These are phyloP conservation scores for Leishmania tarentolae DNA, from an alignment of 208 protist genomes.

Conservation along the genomic window DNA sequence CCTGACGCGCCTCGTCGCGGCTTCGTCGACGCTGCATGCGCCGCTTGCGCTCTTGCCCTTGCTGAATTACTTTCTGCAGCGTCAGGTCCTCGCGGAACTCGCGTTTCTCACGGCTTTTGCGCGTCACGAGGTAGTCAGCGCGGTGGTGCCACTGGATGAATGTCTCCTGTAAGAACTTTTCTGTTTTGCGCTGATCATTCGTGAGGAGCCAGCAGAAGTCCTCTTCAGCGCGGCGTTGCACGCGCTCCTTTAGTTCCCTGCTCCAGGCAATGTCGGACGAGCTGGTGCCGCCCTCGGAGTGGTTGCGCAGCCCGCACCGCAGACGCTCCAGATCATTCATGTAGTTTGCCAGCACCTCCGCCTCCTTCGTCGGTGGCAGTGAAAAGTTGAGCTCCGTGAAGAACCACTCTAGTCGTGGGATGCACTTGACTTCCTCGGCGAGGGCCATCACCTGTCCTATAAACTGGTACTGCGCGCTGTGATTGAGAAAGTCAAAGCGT, in stretches of 20 bases:
- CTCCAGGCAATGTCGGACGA: slow-evolving; percentile 69
- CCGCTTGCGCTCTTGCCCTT: slow-evolving; percentile 84
- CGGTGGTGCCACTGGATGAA: slow-evolving; percentile 89
- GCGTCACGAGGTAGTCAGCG: slow-evolving; percentile 86
- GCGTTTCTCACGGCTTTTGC: slow-evolving; percentile 86
- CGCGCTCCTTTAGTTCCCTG: slow-evolving; percentile 57
- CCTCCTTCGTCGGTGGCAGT: slow-evolving; percentile 64
- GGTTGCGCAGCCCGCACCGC: slow-evolving; percentile 78
- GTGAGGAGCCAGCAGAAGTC: slow-evolving; percentile 89
- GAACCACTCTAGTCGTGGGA: slow-evolving; percentile 84
- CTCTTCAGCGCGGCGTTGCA: slow-evolving; percentile 46
- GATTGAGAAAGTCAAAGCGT: slow-evolving; percentile 81
- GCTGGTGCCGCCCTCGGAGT: slow-evolving; percentile 60
- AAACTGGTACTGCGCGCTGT: slow-evolving; percentile 81
- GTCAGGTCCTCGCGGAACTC: slow-evolving; percentile 87
- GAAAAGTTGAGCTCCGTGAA: slow-evolving; percentile 74
- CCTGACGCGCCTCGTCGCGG: slow-evolving; percentile 39
- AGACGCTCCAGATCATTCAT: slow-evolving; percentile 88
- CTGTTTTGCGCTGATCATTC: slow-evolving; percentile 68
- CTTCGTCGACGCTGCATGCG: slow-evolving; percentile 73
- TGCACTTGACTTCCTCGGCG: slow-evolving; percentile 75
- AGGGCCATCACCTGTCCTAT: slow-evolving; percentile 82
- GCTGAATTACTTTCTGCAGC: slow-evolving; percentile 78
- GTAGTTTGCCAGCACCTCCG: slow-evolving; percentile 77
- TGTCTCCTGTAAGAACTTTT: slow-evolving; percentile 83